Evolutionary conservation across 2,329 filamentous ascomycete species (phyloP).

Genomic region (Didymella pinodella): DNA sequence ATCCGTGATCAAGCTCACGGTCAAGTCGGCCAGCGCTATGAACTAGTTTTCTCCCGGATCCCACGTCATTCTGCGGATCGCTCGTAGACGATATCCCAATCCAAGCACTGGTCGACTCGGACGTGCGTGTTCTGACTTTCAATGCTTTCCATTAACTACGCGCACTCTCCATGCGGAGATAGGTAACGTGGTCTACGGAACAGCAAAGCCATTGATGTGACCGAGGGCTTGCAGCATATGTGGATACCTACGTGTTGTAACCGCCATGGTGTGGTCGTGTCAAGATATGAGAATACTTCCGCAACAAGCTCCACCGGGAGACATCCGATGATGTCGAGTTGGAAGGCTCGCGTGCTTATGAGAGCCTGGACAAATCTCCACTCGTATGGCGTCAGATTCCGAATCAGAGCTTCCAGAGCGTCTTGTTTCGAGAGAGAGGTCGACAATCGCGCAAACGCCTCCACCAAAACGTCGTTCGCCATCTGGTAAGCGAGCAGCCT

Average conservation of each 20-base stretch:
- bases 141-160: no score
- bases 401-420: constrained; percentile 37
- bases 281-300: constrained; percentile 47
- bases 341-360: constrained; percentile 35
- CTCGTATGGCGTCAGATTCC: constrained; percentile 41
- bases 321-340: constrained; percentile 45
- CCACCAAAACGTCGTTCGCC: constrained; percentile 5
- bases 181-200: neutral
- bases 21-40: no score
- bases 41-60: neutral
- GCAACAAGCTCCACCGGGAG: constrained; percentile 52
- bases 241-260: constrained; percentile 37
- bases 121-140: no score
- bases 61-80: neutral
- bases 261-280: constrained; percentile 38
- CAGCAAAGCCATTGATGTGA: neutral
- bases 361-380: constrained; percentile 36
- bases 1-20: neutral
- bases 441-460: constrained; percentile 29
- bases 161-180: no score
- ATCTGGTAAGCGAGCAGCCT: constrained; percentile 1
- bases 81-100: neutral
- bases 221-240: neutral
- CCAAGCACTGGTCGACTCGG: neutral
- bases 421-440: constrained; percentile 25